These are phyloP conservation scores for Thalassiosira mediterranea DNA, from an alignment of 352 stramenopile genomes.

Conservation along the genomic window DNA sequence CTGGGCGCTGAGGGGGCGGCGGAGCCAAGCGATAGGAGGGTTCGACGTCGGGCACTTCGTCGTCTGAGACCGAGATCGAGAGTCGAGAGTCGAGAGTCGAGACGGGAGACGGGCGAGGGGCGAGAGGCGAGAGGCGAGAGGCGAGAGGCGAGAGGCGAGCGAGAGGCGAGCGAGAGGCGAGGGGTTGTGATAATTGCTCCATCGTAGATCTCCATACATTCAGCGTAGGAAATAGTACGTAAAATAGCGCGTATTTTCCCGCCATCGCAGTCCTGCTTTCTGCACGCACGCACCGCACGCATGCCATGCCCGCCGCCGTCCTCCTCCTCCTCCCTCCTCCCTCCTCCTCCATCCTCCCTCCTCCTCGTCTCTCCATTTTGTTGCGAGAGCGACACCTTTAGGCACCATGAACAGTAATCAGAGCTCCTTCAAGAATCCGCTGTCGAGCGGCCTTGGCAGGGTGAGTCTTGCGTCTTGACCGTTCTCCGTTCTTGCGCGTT, in stretches of 20 bases:
- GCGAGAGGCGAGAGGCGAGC: too few species aligned
- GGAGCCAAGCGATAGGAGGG: not conserved
- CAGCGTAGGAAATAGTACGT: too few species aligned
- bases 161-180: too few species aligned
- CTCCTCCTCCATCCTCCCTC: not conserved
- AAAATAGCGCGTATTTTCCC: too few species aligned
- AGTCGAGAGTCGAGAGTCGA: not conserved
- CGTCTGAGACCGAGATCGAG: not conserved
- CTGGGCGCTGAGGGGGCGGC: not conserved
- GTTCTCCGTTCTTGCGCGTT: not conserved
- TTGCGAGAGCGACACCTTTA: too few species aligned
- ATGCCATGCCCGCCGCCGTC: not conserved
- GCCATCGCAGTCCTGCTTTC: too few species aligned
- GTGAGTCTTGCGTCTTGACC: constrained; percentile 37
- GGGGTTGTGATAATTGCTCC: too few species aligned
- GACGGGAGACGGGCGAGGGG: not conserved
- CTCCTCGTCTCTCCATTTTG: not conserved
- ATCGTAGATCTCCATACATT: too few species aligned
- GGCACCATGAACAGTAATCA: not conserved
- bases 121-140: too few species aligned
- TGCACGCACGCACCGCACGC: not conserved
- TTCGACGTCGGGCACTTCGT: not conserved
- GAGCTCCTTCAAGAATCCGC: constrained; percentile 61
- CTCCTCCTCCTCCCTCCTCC: not conserved
- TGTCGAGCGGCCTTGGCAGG: constrained; percentile 63